Conservation (phyloP, 768 basidiomycete species). For the Mycena rosella region DNA sequence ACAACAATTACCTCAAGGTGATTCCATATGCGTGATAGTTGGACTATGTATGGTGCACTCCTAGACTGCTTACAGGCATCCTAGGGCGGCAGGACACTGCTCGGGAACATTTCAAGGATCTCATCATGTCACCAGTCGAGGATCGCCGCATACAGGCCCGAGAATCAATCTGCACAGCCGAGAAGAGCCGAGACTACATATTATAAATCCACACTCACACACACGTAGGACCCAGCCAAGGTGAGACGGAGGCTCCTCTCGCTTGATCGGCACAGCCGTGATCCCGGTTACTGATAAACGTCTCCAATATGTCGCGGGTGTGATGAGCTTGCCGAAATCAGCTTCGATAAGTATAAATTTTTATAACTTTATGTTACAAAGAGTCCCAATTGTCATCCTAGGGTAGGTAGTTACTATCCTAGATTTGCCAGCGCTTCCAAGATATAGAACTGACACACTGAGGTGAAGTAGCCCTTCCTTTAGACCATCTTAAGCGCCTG, state of each 20-base stretch:
- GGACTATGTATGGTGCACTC: too few relatives aligned
- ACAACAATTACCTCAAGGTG: too few relatives aligned
- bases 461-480: neutral
- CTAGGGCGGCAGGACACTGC: too few relatives aligned
- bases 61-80: neutral
- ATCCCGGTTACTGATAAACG: neutral
- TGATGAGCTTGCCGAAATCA: too few relatives aligned
- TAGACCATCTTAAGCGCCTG: slow-evolving; percentile 15
- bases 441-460: neutral
- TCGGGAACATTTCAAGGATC: neutral
- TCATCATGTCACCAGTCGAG: neutral
- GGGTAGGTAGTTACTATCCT: neutral
- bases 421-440: neutral
- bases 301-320: neutral
- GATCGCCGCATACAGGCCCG: too few relatives aligned
- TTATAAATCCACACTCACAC: slow-evolving; percentile 14
- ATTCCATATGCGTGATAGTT: neutral
- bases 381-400: neutral
- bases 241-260: slow-evolving; percentile 12
- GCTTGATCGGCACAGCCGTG: slow-evolving; percentile 4
- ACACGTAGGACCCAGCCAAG: slow-evolving; percentile 2
- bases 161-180: slow-evolving; percentile 6
- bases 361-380: neutral
- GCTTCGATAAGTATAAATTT: neutral
- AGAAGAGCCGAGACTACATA: too few relatives aligned